These are phyloP conservation scores for Nitzschia putrida DNA, from an alignment of 108 stramenopile species.

Conservation along the genomic window DNA sequence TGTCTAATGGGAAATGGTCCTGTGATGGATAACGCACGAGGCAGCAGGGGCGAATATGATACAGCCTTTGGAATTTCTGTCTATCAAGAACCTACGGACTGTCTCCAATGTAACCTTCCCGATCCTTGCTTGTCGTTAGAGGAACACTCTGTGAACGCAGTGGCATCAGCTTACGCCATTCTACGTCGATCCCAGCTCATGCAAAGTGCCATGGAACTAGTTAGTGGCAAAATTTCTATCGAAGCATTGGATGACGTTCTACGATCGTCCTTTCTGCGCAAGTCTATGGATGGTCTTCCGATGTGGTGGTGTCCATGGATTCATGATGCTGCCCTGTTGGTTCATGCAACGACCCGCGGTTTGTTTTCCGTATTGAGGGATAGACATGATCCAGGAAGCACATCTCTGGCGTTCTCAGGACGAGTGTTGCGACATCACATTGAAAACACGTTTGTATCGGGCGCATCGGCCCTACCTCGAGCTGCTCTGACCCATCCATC, in stretches of 20 bases:
- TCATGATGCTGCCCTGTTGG: constrained; percentile 72
- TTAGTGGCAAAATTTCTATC: constrained; percentile 31
- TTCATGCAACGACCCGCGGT: constrained; percentile 64
- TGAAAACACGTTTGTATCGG: constrained; percentile 47
- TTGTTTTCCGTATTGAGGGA: constrained; percentile 49
- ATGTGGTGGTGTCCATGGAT: constrained; percentile 88
- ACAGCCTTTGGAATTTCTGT: constrained; percentile 46
- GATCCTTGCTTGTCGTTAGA: constrained; percentile 67
- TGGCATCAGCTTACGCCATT: constrained; percentile 63
- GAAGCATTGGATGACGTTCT: constrained; percentile 20
- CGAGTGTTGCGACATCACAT: constrained; percentile 51
- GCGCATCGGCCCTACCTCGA: constrained; percentile 15
- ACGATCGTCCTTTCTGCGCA: constrained; percentile 37
- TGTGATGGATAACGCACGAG: constrained; percentile 37
- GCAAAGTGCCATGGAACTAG: constrained; percentile 56
- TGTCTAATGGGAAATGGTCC: constrained; percentile 62
- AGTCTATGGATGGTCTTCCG: constrained; percentile 63
- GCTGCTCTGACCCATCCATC: constrained; percentile 15
- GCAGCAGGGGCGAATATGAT: constrained; percentile 52
- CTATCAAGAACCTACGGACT: constrained; percentile 45
- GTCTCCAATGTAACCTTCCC: constrained; percentile 58
- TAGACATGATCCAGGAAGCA: constrained; percentile 13
- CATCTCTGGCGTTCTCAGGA: constrained; percentile 25
- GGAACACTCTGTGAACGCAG: constrained; percentile 74
- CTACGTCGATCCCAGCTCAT: constrained; percentile 65